Evolutionary conservation across 2,329 filamentous ascomycete genomes (phyloP).

Genomic region (Fusarium sp.): DNA sequence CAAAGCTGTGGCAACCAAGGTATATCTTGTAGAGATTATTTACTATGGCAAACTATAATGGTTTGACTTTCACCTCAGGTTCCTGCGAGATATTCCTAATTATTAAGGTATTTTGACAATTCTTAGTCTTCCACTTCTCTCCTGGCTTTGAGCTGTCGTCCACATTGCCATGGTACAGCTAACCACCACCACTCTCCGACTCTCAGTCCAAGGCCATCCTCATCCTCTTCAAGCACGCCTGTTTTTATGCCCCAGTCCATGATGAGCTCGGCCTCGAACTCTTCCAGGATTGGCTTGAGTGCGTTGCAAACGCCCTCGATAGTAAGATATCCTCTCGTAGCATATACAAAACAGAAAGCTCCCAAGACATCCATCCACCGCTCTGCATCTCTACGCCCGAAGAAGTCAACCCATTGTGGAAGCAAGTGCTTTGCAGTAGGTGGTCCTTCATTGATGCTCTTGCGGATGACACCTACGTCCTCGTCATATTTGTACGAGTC

Average conservation of each 20-base stretch:
- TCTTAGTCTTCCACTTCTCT: background rate
- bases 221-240: constrained; percentile 59
- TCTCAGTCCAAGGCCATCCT: constrained; percentile 53
- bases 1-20: too few species aligned
- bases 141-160: constrained; percentile 7
- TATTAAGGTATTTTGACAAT: background rate
- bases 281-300: constrained; percentile 67
- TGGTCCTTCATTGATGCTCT: constrained; percentile 50
- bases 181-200: constrained; percentile 76
- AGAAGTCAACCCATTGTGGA: constrained; percentile 78
- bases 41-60: background rate
- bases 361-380: constrained; percentile 73
- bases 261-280: constrained; percentile 69
- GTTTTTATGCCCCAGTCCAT: constrained; percentile 66
- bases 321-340: constrained; percentile 68
- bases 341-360: constrained; percentile 69
- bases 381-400: constrained; percentile 64
- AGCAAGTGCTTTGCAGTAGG: constrained; percentile 58
- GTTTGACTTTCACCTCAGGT: background rate
- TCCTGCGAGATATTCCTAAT: background rate
- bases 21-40: background rate
- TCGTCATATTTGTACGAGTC: constrained; percentile 69
- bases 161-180: constrained; percentile 52
- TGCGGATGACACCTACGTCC: constrained; percentile 54
- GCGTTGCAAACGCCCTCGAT: constrained; percentile 62